A percentile compares a stretch with the other conserved stretches of the same genome.
phyloP scores from a whole-genome alignment of 257 asterid species.

The Mitragyna speciosa region DNA sequence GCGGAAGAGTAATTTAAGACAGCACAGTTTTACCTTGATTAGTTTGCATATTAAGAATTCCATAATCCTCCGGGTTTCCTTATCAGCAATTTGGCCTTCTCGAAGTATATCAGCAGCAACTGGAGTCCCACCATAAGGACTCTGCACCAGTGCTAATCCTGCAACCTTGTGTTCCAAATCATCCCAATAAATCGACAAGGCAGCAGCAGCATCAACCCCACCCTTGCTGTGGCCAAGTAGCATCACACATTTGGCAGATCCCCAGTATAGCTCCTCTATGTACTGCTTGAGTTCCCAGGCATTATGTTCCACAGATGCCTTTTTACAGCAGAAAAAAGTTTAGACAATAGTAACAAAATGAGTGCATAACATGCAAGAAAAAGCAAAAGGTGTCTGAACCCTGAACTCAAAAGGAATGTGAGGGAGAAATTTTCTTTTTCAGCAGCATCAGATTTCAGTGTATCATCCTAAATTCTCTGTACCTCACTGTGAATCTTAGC shows the following conservation, averaged over 20 bases:
- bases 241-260: constrained; percentile 85
- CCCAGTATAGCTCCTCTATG: constrained; percentile 94
- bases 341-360: background rate
- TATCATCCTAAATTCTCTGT: constrained; percentile 7
- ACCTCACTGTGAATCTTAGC: constrained; percentile 97
- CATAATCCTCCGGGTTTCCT: constrained; percentile 78
- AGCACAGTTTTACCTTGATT: constrained; percentile 56
- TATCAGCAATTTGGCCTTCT: constrained; percentile 90
- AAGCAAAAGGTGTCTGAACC: background rate
- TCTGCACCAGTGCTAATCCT: constrained; percentile 88
- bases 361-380: background rate
- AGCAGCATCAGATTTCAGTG: background rate
- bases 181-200: constrained; percentile 68
- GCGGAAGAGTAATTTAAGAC: background rate
- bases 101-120: constrained; percentile 91
- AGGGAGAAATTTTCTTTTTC: background rate
- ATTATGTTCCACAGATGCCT: constrained; percentile 92
- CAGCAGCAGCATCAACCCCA: constrained; percentile 97
- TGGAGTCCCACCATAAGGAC: constrained; percentile 94
- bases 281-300: constrained; percentile 94
- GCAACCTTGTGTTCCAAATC: constrained; percentile 77
- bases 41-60: constrained; percentile 80
- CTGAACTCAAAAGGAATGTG: background rate
- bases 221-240: constrained; percentile 97
- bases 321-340: constrained; percentile 17